These are phyloP conservation scores for Blastocystis hominis DNA, from an alignment of 352 stramenopile genomes.

Conservation along the genomic window DNA sequence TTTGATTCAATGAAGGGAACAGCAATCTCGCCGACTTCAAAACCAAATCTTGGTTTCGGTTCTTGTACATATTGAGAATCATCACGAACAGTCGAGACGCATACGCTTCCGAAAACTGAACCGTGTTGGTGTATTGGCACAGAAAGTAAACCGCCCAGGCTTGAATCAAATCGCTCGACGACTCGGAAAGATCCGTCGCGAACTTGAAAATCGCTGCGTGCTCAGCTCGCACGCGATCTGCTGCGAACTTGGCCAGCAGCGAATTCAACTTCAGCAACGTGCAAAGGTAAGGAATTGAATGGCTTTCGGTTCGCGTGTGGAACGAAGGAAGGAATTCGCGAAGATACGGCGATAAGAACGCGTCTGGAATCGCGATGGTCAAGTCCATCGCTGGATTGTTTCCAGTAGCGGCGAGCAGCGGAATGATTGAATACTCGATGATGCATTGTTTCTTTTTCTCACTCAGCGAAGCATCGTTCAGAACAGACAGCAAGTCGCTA, in stretches of 20 bases:
- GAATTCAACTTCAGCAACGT: conserved; percentile 17
- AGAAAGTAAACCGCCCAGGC: conserved; percentile 17
- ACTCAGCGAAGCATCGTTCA: not conserved
- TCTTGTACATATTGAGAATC: conserved; percentile 5
- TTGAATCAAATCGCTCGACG: not conserved
- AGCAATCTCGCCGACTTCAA: not conserved
- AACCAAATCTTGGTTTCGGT: not conserved
- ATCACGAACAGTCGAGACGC: not conserved
- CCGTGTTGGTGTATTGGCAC: conserved; percentile 7
- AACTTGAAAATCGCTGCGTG: not conserved
- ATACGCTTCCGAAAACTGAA: not conserved
- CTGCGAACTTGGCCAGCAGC: not conserved
- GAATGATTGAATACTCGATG: conserved; percentile 25
- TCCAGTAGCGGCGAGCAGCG: not conserved
- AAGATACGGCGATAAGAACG: conserved; percentile 1
- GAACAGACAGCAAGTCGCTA: not conserved
- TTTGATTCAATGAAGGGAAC: not conserved
- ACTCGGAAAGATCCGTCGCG: not conserved
- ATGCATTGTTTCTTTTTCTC: conserved; percentile 30
- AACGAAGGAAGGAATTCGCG: not conserved
- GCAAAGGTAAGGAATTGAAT: not conserved
- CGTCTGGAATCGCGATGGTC: not conserved
- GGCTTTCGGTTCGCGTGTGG: not conserved
- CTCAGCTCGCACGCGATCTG: not conserved
- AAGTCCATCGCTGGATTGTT: not conserved